phyloP scores from a whole-genome alignment of 2,329 filamentous ascomycete species.

The Pseudocercospora vitis region DNA sequence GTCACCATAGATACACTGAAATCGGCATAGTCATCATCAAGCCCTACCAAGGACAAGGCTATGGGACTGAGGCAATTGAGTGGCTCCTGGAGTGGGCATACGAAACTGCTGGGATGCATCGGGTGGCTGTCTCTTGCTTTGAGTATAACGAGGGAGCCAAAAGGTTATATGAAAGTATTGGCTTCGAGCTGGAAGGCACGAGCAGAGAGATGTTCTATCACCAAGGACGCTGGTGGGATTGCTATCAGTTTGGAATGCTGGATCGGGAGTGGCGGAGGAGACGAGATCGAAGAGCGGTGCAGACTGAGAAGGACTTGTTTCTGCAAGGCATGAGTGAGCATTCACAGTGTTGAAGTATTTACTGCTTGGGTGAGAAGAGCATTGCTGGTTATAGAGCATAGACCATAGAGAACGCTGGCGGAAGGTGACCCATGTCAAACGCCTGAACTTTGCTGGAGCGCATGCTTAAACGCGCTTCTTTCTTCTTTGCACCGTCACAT shows the following conservation, averaged over 20 bases:
- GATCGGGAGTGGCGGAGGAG: slow-evolving; percentile 43
- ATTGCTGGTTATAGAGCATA: too few species aligned
- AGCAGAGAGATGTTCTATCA: slow-evolving; percentile 46
- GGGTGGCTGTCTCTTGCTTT: slow-evolving; percentile 45
- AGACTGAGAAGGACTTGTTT: background rate
- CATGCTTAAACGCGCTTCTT: too few species aligned
- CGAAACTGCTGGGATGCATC: slow-evolving; percentile 46
- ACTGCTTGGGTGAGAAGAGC: too few species aligned
- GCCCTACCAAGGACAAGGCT: slow-evolving; percentile 43
- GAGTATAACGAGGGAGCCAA: slow-evolving; percentile 48
- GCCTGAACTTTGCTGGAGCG: too few species aligned
- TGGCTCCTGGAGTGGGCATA: slow-evolving; percentile 54
- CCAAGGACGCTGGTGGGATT: slow-evolving; percentile 42
- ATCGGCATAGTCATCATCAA: slow-evolving; percentile 44
- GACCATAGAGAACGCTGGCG: too few species aligned
- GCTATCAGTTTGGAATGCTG: slow-evolving; percentile 42
- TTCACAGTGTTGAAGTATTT: slow-evolving; percentile 1
- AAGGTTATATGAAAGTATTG: slow-evolving; percentile 48
- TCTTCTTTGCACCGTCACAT: too few species aligned
- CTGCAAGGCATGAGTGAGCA: slow-evolving; percentile 3
- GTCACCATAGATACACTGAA: slow-evolving; percentile 47
- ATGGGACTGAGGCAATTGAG: slow-evolving; percentile 50
- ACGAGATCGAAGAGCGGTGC: background rate
- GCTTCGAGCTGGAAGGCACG: slow-evolving; percentile 49
- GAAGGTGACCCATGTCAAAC: too few species aligned